Evolutionary conservation across 2,329 filamentous ascomycete species (phyloP).

Genomic region (Cercospora janseana): DNA sequence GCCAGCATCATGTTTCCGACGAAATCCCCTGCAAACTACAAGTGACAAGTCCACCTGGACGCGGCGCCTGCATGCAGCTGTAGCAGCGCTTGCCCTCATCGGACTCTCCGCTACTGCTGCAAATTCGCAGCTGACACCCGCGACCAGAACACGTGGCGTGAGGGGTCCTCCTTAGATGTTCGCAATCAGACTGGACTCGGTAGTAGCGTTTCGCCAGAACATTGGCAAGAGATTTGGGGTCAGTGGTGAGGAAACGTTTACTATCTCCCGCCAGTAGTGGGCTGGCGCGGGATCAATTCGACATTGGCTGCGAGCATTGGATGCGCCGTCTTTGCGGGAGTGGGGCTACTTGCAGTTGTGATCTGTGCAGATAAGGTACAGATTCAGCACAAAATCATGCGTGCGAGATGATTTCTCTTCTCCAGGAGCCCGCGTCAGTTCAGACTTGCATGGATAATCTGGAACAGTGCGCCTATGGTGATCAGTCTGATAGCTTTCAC

Average conservation of each 20-base stretch:
- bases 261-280: background rate
- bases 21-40: background rate
- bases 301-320: background rate
- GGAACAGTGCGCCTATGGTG: background rate
- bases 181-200: too few relatives aligned
- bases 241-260: conserved; percentile 1
- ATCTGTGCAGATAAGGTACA: background rate
- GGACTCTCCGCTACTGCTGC: background rate
- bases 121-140: background rate
- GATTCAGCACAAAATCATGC: background rate
- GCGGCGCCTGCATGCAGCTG: conserved; percentile 41
- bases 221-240: background rate
- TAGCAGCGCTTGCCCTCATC: background rate
- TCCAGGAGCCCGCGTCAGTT: background rate
- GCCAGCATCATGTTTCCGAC: background rate
- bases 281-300: background rate
- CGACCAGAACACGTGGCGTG: background rate
- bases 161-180: background rate
- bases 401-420: background rate
- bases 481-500: background rate
- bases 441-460: background rate
- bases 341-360: background rate
- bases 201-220: background rate
- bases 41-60: conserved; percentile 71
- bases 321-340: background rate